phyloP scores from a whole-genome alignment of 805 yeast species.

The Kazachstania psychrophila region DNA sequence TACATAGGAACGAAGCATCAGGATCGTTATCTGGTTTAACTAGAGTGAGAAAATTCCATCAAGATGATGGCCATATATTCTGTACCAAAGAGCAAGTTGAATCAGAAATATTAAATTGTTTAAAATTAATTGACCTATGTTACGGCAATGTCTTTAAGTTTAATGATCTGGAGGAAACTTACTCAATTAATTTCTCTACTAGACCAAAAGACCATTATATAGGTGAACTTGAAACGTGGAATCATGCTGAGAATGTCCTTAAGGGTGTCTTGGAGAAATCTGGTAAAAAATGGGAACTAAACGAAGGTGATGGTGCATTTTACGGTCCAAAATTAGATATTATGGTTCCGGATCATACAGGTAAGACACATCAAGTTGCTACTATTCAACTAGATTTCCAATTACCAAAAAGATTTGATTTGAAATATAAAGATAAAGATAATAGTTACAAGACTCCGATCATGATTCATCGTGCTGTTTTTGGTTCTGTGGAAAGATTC shows the following conservation, averaged over 20 bases:
- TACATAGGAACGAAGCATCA: slow-evolving; percentile 90
- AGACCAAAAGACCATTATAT: slow-evolving; percentile 70
- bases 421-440: slow-evolving; percentile 52
- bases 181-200: slow-evolving; percentile 67
- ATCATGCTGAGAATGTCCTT: slow-evolving; percentile 65
- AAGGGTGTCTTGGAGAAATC: slow-evolving; percentile 46
- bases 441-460: slow-evolving; percentile 61
- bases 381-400: slow-evolving; percentile 94
- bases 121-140: slow-evolving; percentile 64
- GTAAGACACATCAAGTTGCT: slow-evolving; percentile 85
- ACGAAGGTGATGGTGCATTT: slow-evolving; percentile 92
- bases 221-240: slow-evolving; percentile 75
- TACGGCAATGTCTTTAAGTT: slow-evolving; percentile 49
- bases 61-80: slow-evolving; percentile 96
- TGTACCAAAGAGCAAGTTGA: slow-evolving; percentile 72
- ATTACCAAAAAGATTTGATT: slow-evolving; percentile 73
- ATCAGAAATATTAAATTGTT: slow-evolving; percentile 60
- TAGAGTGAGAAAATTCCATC: slow-evolving; percentile 89
- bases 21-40: slow-evolving; percentile 92
- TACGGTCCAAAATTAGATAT: slow-evolving; percentile 96
- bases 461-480: slow-evolving; percentile 92
- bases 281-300: slow-evolving; percentile 55
- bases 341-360: slow-evolving; percentile 66
- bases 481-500: slow-evolving; percentile 90
- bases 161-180: slow-evolving; percentile 31